These are phyloP conservation scores for Triticum timopheevii DNA, from an alignment of 176 grass and related monocot species.

Conservation along the genomic window DNA sequence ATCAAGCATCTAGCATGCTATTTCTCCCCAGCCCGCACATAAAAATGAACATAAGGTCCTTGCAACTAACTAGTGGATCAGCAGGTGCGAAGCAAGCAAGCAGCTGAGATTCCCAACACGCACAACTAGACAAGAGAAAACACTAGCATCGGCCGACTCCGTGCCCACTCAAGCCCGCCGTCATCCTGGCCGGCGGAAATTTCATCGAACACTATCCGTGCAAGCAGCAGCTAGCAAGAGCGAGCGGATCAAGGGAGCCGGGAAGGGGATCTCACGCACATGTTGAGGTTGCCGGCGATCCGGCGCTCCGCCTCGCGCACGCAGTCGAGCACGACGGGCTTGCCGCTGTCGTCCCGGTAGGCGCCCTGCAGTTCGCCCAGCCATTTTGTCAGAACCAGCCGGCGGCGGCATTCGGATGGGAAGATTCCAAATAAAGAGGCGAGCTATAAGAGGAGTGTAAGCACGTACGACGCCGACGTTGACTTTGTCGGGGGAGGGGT, in stretches of 20 bases:
- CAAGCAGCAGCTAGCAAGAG: not conserved
- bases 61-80: not conserved
- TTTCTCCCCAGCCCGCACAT: not conserved
- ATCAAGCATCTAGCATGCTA: not conserved
- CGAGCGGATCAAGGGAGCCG: not conserved
- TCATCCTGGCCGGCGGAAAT: not conserved
- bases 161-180: too few relatives aligned
- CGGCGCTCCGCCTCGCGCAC: constrained; percentile 85
- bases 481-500: constrained; percentile 73
- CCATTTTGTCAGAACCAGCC: not conserved
- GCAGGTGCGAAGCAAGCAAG: constrained; percentile 5
- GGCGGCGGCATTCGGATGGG: constrained; percentile 6
- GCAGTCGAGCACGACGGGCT: constrained; percentile 85
- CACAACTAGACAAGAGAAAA: too few relatives aligned
- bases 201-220: not conserved
- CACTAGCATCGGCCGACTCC: too few relatives aligned
- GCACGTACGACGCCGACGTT: constrained; percentile 84
- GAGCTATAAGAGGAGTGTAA: not conserved
- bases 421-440: not conserved
- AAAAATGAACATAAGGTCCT: not conserved
- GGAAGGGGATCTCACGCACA: constrained; percentile 64
- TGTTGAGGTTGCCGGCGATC: constrained; percentile 82
- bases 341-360: constrained; percentile 87
- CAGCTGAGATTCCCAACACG: not conserved
- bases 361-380: constrained; percentile 54